Percentiles rank a stretch among this genome's conserved stretches.
Evolutionary conservation across 2,329 filamentous ascomycete genomes (phyloP).

Genomic region (Diplodia seriata): DNA sequence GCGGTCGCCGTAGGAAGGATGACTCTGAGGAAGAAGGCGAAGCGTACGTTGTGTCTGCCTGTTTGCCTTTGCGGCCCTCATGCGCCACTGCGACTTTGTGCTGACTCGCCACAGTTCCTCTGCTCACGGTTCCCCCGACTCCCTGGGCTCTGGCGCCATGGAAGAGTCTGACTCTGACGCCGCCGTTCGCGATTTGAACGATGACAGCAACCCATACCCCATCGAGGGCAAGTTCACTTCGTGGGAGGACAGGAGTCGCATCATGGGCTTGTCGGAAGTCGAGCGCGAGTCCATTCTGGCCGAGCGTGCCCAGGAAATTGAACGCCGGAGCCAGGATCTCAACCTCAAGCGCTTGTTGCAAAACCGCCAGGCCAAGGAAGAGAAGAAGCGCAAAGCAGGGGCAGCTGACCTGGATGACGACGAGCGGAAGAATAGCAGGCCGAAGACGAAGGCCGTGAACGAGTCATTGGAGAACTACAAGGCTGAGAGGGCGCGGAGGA

Average conservation of each 20-base stretch:
- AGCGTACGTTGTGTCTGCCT: constrained; percentile 66
- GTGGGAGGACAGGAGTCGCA: constrained; percentile 62
- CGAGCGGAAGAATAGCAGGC: constrained; percentile 69
- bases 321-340: constrained; percentile 80
- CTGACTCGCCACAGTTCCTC: constrained; percentile 64
- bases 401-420: constrained; percentile 79
- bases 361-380: constrained; percentile 74
- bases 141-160: constrained; percentile 84
- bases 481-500: constrained; percentile 66
- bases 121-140: constrained; percentile 70
- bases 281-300: constrained; percentile 90
- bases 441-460: constrained; percentile 63
- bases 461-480: constrained; percentile 78
- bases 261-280: constrained; percentile 87
- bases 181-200: constrained; percentile 54
- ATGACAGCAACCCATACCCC: constrained; percentile 74
- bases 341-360: constrained; percentile 64
- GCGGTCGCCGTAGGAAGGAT: constrained; percentile 32
- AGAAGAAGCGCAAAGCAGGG: constrained; percentile 76
- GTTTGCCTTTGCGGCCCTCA: not conserved
- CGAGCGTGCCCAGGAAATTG: constrained; percentile 82
- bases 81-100: not conserved
- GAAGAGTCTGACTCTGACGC: constrained; percentile 73
- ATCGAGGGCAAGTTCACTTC: constrained; percentile 82
- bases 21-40: constrained; percentile 75